These are phyloP conservation scores for Gamsiella multidivaricata DNA, from an alignment of 192 early-diverging fungal genomes.

Conservation along the genomic window DNA sequence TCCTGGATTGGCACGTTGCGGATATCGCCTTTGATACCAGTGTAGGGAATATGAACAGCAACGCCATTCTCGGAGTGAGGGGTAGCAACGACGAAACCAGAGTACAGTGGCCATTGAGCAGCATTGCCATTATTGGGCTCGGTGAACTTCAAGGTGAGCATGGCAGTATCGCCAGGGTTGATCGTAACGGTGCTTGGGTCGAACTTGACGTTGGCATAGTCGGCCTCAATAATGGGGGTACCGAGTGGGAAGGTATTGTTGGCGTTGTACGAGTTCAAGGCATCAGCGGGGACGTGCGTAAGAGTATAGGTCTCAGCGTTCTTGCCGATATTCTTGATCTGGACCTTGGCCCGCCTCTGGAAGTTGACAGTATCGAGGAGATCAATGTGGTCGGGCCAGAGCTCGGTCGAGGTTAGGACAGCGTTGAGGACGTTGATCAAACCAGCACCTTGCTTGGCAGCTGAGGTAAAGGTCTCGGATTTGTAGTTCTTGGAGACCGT, in stretches of 20 bases:
- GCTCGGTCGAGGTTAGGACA: not conserved
- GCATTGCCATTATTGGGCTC: slow-evolving; percentile 31
- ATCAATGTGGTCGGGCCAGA: slow-evolving; percentile 21
- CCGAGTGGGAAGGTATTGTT: slow-evolving; percentile 13
- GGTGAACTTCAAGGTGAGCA: slow-evolving; percentile 16
- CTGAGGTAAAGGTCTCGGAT: slow-evolving; percentile 17
- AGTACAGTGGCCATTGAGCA: slow-evolving; percentile 48
- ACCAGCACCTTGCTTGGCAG: slow-evolving; percentile 40
- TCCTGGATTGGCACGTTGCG: slow-evolving; percentile 55
- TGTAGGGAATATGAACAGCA: slow-evolving; percentile 57
- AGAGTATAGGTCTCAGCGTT: slow-evolving; percentile 40
- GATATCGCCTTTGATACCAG: slow-evolving; percentile 55
- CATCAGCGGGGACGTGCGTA: slow-evolving; percentile 19
- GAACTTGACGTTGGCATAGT: slow-evolving; percentile 27
- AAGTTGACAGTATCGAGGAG: slow-evolving; percentile 20
- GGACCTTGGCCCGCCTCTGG: slow-evolving; percentile 36
- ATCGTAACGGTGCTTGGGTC: slow-evolving; percentile 27
- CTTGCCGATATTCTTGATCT: slow-evolving; percentile 51
- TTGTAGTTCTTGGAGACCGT: slow-evolving; percentile 3
- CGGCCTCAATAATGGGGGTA: slow-evolving; percentile 14
- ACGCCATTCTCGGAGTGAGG: slow-evolving; percentile 20
- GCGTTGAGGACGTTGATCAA: slow-evolving; percentile 36
- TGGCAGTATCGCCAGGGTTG: slow-evolving; percentile 21
- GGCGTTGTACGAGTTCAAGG: slow-evolving; percentile 37
- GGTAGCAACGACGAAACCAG: slow-evolving; percentile 55